Evolutionary conservation across 2,329 filamentous ascomycete species (phyloP).

Genomic region (Diaporthe australafricana): DNA sequence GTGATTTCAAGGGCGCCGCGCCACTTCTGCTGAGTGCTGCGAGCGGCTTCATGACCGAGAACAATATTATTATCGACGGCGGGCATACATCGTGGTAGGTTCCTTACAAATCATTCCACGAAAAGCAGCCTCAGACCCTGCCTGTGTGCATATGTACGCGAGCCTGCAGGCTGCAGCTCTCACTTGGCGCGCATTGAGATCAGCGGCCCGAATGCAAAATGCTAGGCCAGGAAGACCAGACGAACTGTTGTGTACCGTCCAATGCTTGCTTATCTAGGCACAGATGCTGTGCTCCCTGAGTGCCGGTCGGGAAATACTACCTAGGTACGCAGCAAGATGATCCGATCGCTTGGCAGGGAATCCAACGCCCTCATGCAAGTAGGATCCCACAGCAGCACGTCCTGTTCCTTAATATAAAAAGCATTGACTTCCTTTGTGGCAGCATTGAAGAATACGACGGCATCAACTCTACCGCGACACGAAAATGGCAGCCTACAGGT

Average conservation of each 20-base stretch:
- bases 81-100: conserved; percentile 66
- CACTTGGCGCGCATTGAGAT: neutral
- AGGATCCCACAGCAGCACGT: neutral
- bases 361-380: neutral
- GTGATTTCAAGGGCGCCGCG: conserved; percentile 71
- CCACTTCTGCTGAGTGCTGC: conserved; percentile 72
- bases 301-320: conserved; percentile 6
- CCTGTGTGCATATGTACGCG: too few species aligned
- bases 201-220: neutral
- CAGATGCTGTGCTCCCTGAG: conserved; percentile 7
- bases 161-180: neutral
- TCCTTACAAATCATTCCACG: too few species aligned
- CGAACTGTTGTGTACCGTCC: neutral
- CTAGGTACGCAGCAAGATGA: neutral
- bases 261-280: neutral
- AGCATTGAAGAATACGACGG: neutral
- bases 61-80: conserved; percentile 66
- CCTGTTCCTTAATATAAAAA: neutral
- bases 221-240: neutral
- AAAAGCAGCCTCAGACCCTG: neutral
- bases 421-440: neutral
- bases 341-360: conserved; percentile 22
- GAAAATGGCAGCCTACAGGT: neutral
- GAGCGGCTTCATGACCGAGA: conserved; percentile 73
- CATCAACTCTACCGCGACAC: neutral